Evolutionary conservation across 2,329 filamentous ascomycete genomes (phyloP).

Genomic region (Exophiala alcalophila): DNA sequence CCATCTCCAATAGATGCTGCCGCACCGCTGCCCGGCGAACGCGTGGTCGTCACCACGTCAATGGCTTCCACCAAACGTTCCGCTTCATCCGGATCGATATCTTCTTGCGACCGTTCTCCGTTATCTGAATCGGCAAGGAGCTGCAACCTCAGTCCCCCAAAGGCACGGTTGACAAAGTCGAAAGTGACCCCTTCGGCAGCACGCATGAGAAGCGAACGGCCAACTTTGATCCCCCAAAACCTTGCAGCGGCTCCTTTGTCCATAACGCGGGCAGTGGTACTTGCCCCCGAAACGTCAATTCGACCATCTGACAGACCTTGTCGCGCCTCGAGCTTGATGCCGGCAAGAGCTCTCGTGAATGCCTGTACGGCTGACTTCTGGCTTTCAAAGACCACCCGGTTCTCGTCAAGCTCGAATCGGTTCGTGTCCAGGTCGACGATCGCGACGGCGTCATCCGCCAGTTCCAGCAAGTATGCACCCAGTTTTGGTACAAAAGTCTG

Average conservation of each 20-base stretch:
- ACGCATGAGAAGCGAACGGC: constrained; percentile 58
- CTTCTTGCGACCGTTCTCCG: constrained; percentile 48
- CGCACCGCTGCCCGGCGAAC: background rate
- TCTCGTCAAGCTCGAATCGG: constrained; percentile 56
- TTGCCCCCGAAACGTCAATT: constrained; percentile 28
- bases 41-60: constrained; percentile 30
- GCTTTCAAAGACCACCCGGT: constrained; percentile 50
- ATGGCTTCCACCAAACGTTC: constrained; percentile 43
- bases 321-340: constrained; percentile 51
- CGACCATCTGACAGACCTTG: constrained; percentile 35
- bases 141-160: constrained; percentile 56
- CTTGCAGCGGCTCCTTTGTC: constrained; percentile 43
- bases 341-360: constrained; percentile 53
- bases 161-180: constrained; percentile 57
- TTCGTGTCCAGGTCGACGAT: constrained; percentile 58
- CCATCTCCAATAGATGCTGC: background rate
- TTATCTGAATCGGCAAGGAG: constrained; percentile 34
- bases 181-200: constrained; percentile 56
- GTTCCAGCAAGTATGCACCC: constrained; percentile 57
- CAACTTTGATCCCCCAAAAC: constrained; percentile 61
- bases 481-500: constrained; percentile 56
- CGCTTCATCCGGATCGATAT: constrained; percentile 48
- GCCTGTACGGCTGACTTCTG: constrained; percentile 56
- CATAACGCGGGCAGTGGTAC: constrained; percentile 35
- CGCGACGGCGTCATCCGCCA: constrained; percentile 49